These are phyloP conservation scores for Teratosphaeria nubilosa DNA, from an alignment of 2,329 filamentous ascomycete genomes.

Conservation along the genomic window DNA sequence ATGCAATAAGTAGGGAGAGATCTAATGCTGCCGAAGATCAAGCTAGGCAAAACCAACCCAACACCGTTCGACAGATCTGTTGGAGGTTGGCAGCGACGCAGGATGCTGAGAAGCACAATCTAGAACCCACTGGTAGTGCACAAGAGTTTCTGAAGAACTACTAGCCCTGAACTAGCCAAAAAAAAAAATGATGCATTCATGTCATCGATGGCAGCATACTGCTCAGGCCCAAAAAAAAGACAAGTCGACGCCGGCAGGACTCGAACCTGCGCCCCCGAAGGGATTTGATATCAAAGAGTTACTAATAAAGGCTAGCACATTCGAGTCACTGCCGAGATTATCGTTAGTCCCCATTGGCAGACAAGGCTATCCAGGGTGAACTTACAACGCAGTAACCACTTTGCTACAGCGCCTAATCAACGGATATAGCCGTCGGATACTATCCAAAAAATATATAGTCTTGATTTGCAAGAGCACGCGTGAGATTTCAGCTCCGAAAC, in stretches of 20 bases:
- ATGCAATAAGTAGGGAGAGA: neutral
- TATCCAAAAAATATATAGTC: no score
- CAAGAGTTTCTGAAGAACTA: no score
- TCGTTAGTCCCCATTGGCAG: no score
- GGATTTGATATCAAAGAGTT: conserved; percentile 16
- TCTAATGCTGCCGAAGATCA: neutral
- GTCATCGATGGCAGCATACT: neutral
- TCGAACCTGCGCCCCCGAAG: conserved; percentile 23
- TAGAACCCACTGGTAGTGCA: neutral
- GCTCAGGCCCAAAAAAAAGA: neutral
- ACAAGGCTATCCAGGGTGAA: no score
- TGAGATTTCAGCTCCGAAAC: neutral
- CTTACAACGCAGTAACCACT: conserved; percentile 7
- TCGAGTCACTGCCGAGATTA: conserved; percentile 14
- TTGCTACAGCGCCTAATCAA: conserved; percentile 14
- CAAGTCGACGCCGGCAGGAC: conserved; percentile 15
- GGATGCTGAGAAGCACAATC: neutral
- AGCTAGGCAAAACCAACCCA: neutral
- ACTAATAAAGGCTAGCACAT: conserved; percentile 7
- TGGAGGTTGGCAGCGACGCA: neutral
- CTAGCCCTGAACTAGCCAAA: no score
- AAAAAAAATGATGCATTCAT: neutral
- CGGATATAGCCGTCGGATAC: neutral
- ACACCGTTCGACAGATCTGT: neutral
- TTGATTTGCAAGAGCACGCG: no score